Evolutionary conservation across 345 rosid species (phyloP), one percentile per base, ranked within the genome.

Genomic region (Euphorbia tirucalli): DNA sequence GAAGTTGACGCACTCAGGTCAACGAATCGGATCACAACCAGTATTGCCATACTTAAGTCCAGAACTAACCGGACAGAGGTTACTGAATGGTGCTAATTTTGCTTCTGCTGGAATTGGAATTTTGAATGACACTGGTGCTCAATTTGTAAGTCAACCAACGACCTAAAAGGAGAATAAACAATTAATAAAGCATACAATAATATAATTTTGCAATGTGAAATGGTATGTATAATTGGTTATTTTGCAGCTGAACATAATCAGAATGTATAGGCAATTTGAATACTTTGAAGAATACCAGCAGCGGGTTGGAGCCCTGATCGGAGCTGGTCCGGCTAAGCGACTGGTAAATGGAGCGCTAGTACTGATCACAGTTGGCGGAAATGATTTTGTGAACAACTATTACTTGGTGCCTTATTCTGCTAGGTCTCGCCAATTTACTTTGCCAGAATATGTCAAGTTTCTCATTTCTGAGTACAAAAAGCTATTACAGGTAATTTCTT

Each of bases 61-160:
- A 7, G 83, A 78, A 25, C 83, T 93, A 32, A 83, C 75, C 0
- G 88, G 90, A 8, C 78, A 66, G 43, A 88, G 65, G 73, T 83
- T 91, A 35, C 83, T 91, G 5, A 30, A 80, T 16, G 98, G 98
- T 35, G 96, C 98, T 44, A 93, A 91, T 78, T 93, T 91, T 68
- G 98, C 98, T 16, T 91, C 98, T 18, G 98, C 98, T 6, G 93
- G 98, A 11, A 85, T 91, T 11, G 97, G 94, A 37, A 77, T 88
- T 71, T 87, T 88, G 19, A 86, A 88, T 68, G 90, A 88, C 79
- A 88, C 93, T 16, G 93, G 93, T 11, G 19, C 71, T 67, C 93
- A 88, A 56, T 88, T 88, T 71, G 93, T 86, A 66, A 75, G 87
- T 71, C 25, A 27, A 18, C 8, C 52, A 57, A 19, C 24, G 1